A percentile compares a stretch with the other conserved stretches of the same genome.
Evolutionary conservation across 768 basidiomycete species (phyloP).

Genomic region (Boletus edulis): DNA sequence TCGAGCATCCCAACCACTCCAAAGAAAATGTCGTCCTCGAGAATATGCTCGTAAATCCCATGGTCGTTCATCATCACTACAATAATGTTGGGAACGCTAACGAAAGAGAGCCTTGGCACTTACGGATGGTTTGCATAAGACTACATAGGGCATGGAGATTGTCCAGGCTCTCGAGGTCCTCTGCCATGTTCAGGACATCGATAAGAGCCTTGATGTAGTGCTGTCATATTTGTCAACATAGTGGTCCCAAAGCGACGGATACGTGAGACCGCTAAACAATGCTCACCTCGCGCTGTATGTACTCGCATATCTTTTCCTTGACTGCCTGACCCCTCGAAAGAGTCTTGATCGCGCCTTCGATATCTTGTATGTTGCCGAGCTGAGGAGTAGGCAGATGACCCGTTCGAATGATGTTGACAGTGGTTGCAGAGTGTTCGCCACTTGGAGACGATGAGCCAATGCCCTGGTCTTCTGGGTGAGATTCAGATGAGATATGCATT

Average conservation of each 20-base stretch:
- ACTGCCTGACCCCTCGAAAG: conserved; percentile 68
- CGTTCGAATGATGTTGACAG: conserved; percentile 63
- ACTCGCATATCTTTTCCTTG: conserved; percentile 86
- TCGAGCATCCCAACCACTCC: conserved; percentile 96
- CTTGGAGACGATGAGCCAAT: conserved; percentile 63
- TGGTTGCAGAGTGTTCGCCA: conserved; percentile 56
- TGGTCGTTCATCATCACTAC: conserved; percentile 95
- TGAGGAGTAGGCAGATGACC: conserved; percentile 75
- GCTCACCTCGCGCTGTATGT: conserved; percentile 79
- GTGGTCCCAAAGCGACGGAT: not conserved
- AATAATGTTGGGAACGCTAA: not conserved
- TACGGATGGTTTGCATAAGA: conserved; percentile 93
- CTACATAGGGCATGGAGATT: conserved; percentile 89
- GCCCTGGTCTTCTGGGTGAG: conserved; percentile 42
- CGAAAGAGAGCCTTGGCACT: conserved; percentile 27
- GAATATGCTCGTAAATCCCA: conserved; percentile 88
- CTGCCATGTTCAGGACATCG: conserved; percentile 81
- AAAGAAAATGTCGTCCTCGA: conserved; percentile 89
- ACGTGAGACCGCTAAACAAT: not conserved
- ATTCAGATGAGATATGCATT: conserved; percentile 13
- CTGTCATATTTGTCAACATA: conserved; percentile 37
- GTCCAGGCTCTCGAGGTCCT: conserved; percentile 88
- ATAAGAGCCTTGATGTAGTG: conserved; percentile 88
- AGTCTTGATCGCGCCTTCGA: conserved; percentile 75
- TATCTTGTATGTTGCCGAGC: conserved; percentile 73